phyloP scores from a whole-genome alignment of 176 grass and related monocot species.

The Zoysia japonica region DNA sequence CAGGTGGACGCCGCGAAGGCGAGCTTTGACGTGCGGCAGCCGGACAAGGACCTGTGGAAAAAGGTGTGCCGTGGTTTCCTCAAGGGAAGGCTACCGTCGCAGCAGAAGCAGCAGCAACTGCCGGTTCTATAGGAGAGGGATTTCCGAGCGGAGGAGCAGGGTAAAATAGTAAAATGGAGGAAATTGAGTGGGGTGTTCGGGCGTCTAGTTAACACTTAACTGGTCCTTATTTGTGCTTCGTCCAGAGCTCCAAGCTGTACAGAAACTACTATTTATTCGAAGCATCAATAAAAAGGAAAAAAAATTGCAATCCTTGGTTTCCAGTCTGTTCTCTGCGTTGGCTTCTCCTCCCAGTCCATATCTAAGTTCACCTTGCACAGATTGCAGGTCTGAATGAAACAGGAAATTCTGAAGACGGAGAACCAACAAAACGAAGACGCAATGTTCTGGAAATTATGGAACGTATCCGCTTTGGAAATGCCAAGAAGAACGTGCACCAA shows the following conservation, averaged over 20 bases:
- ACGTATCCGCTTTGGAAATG: not conserved
- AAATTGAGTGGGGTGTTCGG: not conserved
- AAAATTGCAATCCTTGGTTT: not conserved
- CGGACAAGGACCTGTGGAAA: constrained; percentile 79
- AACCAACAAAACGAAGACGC: not conserved
- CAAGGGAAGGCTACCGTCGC: constrained; percentile 53
- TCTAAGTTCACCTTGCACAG: too few relatives aligned
- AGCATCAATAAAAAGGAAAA: constrained; percentile 41
- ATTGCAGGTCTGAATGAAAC: not conserved
- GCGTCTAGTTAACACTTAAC: constrained; percentile 28
- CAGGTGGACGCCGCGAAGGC: constrained; percentile 68
- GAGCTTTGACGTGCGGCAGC: constrained; percentile 57
- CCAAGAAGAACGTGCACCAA: not conserved
- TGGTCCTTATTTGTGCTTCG: constrained; percentile 42
- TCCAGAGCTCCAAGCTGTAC: constrained; percentile 31
- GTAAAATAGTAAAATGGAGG: not conserved
- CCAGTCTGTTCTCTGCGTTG: not conserved
- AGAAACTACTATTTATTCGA: constrained; percentile 22
- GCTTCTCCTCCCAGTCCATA: too few relatives aligned
- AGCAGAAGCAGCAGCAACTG: constrained; percentile 13
- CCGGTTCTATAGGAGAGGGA: constrained; percentile 4
- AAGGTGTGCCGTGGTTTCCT: constrained; percentile 79
- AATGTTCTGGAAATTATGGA: not conserved
- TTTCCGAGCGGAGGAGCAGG: not conserved
- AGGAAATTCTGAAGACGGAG: too few relatives aligned